A percentile compares a stretch with the other conserved stretches of the same genome.
phyloP scores from a whole-genome alignment of 257 asterid species.

The Penstemon davidsonii region DNA sequence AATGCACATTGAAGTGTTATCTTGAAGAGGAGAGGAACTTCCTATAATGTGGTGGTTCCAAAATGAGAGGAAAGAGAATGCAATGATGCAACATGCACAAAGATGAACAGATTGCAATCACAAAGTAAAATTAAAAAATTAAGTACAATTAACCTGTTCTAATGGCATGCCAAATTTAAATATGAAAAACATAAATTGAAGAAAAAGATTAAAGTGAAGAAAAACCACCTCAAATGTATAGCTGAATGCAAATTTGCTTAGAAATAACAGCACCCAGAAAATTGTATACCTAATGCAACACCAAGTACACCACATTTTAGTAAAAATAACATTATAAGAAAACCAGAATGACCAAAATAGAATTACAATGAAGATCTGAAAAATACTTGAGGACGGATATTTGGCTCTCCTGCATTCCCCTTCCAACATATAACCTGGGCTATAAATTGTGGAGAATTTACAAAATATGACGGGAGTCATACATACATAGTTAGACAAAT shows the following conservation, averaged over 20 bases:
- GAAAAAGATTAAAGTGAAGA: slow-evolving; percentile 1
- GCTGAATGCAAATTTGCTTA: slow-evolving; percentile 84
- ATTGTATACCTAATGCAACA: slow-evolving; percentile 71
- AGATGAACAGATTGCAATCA: no score
- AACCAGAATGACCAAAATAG: slow-evolving; percentile 17
- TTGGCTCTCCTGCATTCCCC: slow-evolving; percentile 99
- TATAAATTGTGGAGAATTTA: slow-evolving; percentile 35
- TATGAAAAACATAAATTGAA: no score
- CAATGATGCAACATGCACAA: no score
- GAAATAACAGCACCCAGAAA: slow-evolving; percentile 77
- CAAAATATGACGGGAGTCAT: slow-evolving; percentile 13
- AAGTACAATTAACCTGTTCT: no score
- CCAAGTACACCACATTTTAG: slow-evolving; percentile 22
- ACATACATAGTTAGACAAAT: background rate
- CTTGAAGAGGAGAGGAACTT: no score
- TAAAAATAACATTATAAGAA: slow-evolving; percentile 15
- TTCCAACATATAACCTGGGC: slow-evolving; percentile 89
- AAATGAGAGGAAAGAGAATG: no score
- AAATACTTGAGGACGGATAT: slow-evolving; percentile 77
- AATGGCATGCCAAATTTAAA: no score
- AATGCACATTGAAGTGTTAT: no score
- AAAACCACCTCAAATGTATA: slow-evolving; percentile 79
- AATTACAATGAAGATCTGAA: slow-evolving; percentile 24
- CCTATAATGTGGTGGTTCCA: no score
- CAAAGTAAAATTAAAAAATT: no score